These are phyloP conservation scores for Pugionium dolabratum DNA, from an alignment of 345 rosid genomes.

Conservation along the genomic window DNA sequence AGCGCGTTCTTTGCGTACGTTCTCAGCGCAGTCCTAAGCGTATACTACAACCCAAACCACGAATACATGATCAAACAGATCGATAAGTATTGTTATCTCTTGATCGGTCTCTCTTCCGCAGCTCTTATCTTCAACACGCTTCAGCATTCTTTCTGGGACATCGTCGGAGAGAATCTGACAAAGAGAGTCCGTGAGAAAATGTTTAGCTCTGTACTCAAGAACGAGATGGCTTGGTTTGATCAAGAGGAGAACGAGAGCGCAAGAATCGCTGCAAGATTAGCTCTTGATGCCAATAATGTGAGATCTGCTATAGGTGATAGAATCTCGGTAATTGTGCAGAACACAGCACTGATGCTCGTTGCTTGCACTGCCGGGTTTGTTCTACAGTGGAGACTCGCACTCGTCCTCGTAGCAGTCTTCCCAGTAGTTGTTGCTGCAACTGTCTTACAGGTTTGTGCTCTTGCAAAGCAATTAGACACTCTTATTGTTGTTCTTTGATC, in stretches of 20 bases:
- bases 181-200: constrained; percentile 95
- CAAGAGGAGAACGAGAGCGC: constrained; percentile 97
- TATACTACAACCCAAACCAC: constrained; percentile 85
- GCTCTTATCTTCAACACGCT: constrained; percentile 90
- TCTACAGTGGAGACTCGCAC: constrained; percentile 98
- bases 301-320: constrained; percentile 98
- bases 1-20: constrained; percentile 97
- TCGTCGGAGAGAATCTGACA: constrained; percentile 95
- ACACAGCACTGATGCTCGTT: constrained; percentile 89
- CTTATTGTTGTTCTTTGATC: neutral
- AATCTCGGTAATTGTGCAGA: constrained; percentile 93
- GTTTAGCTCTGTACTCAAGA: constrained; percentile 81
- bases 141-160: constrained; percentile 97
- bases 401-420: constrained; percentile 87
- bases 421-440: constrained; percentile 99
- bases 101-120: constrained; percentile 93
- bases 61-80: constrained; percentile 86
- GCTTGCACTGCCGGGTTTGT: constrained; percentile 98
- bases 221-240: constrained; percentile 99
- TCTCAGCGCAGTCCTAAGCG: constrained; percentile 86
- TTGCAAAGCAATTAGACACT: neutral
- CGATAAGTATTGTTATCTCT: constrained; percentile 79
- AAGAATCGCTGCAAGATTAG: constrained; percentile 81
- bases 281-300: constrained; percentile 97
- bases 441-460: constrained; percentile 78